These are phyloP conservation scores for Cornus kousa DNA, from an alignment of 148 eudicot genomes.

Conservation along the genomic window DNA sequence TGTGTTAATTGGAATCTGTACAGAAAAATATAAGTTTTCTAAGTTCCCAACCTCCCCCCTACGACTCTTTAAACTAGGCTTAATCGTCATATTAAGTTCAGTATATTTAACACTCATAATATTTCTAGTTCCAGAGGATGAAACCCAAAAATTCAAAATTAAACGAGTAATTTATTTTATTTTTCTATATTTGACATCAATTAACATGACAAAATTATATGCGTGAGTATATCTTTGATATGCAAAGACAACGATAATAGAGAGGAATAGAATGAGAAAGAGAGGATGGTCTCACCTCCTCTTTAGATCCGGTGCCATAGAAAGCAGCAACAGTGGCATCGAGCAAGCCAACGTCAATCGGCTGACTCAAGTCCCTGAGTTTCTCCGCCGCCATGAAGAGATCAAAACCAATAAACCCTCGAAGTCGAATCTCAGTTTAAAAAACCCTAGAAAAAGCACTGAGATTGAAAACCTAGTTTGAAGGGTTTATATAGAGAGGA, in stretches of 20 bases:
- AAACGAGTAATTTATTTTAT: too few species aligned
- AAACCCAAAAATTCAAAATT: not conserved
- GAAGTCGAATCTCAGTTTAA: constrained; percentile 5
- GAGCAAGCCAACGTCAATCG: constrained; percentile 79
- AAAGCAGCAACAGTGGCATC: constrained; percentile 95
- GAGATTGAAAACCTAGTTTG: constrained; percentile 33
- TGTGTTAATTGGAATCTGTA: not conserved
- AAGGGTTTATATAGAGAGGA: constrained; percentile 10
- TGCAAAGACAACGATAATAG: not conserved
- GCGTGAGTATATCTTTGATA: not conserved
- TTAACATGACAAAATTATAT: not conserved
- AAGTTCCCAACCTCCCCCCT: not conserved
- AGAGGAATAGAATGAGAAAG: too few species aligned
- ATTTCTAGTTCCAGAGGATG: not conserved
- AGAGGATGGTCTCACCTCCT: constrained; percentile 51
- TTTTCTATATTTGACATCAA: not conserved
- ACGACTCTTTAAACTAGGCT: not conserved
- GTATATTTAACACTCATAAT: not conserved
- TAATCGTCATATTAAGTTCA: not conserved
- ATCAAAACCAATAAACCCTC: constrained; percentile 29
- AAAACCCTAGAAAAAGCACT: constrained; percentile 7
- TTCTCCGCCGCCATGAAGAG: constrained; percentile 83
- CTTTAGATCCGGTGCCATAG: constrained; percentile 96
- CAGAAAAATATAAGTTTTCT: not conserved
- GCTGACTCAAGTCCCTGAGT: constrained; percentile 89